Evolutionary conservation across 176 grass and related monocot genomes (phyloP), one percentile per base, ranked within the genome.

Genomic region (Hordeum vulgare): DNA sequence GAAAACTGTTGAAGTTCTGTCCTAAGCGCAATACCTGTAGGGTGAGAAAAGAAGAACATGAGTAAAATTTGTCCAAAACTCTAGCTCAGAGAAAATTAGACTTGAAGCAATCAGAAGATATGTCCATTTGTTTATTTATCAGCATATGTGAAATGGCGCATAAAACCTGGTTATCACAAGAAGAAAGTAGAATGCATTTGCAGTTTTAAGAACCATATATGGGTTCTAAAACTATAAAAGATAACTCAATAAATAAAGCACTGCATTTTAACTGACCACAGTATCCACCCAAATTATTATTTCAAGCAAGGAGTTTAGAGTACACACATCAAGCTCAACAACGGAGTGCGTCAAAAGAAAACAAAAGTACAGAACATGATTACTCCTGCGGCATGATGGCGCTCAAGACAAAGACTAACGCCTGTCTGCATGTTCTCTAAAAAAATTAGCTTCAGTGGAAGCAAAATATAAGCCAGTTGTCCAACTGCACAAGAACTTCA

Each of bases 1-100:
- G 45, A 88, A 86, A 88, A 70, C 62, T 68, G 14, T 77, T 63
- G 78, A 98, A 93, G 60, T 62, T 88, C 77, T 88, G 78, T 76
- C 74, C 84, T 80, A 98, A 84, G 26, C 66, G 85, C 34, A 93
- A 31, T 20, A 83, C 84, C 93, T 92, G 65, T 11, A 85, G 31
- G 61, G 12, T 65, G 59, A 53, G 37, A 72, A 76, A 88, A 41
- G 59, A 84, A 42, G 39, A 45, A 18, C 1, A 74, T 7, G 65
- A 58, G 11, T 82, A 66, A 86, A 71, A 66, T 9, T 21, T 3
- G 20, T 56, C 7, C 53, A 56, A 21, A 56, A 56, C 20, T 56
- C 25, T 5, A 37, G 23, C 37, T n/a, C 37, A 71, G 47, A 11
- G 25, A 41, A 70, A 27, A 13, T 66, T 31, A 24, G 14, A 18